A percentile compares a stretch with the other conserved stretches of the same genome.
phyloP scores from a whole-genome alignment of 2,329 filamentous ascomycete genomes.

The Scedosporium aurantiacum region DNA sequence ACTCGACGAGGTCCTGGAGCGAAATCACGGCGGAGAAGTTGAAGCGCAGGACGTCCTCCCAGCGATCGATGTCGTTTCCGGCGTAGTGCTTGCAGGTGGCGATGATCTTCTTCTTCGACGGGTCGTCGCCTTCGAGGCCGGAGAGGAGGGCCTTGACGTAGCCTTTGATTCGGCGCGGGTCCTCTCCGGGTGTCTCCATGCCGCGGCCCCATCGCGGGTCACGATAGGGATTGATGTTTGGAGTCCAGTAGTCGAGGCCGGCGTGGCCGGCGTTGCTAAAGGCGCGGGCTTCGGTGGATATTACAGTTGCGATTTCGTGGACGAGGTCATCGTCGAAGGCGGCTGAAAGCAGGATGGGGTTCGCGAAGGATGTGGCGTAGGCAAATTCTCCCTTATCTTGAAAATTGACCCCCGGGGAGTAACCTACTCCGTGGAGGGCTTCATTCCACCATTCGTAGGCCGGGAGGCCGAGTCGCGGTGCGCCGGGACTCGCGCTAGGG shows the following conservation, averaged over 20 bases:
- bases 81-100: conserved; percentile 51
- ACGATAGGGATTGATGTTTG: conserved; percentile 55
- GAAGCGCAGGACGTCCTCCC: conserved; percentile 30
- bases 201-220: conserved; percentile 54
- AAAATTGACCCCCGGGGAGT: conserved; percentile 38
- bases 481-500: conserved; percentile 28
- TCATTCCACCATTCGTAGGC: conserved; percentile 53
- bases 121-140: conserved; percentile 33
- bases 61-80: conserved; percentile 43
- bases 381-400: conserved; percentile 37
- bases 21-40: conserved; percentile 46
- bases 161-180: conserved; percentile 34
- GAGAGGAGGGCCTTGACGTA: conserved; percentile 43
- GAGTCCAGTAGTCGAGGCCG: conserved; percentile 51
- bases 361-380: conserved; percentile 54
- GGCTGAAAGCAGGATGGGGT: conserved; percentile 50
- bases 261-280: conserved; percentile 50
- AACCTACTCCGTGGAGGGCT: conserved; percentile 50
- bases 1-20: conserved; percentile 54
- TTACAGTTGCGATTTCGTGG: conserved; percentile 40
- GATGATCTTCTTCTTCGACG: conserved; percentile 27
- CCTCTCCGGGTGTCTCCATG: conserved; percentile 49
- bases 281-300: conserved; percentile 50
- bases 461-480: conserved; percentile 43
- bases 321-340: conserved; percentile 55